Evolutionary conservation across 139 green algal species (phyloP), one percentile per base, ranked within the genome.

Genomic region (Chlamydomonas eustigma): DNA sequence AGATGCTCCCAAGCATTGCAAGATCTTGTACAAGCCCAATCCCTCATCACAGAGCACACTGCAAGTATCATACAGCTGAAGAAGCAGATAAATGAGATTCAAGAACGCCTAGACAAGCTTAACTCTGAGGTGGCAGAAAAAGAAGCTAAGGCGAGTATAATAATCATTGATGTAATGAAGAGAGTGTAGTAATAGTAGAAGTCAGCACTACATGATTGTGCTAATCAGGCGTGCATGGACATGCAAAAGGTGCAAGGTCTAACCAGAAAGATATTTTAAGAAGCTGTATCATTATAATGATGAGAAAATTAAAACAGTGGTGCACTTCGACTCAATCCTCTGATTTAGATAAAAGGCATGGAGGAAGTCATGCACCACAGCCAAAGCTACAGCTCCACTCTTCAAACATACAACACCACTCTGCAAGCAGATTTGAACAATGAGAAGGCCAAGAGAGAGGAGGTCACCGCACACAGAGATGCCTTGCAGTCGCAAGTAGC

Each of bases 401-500:
- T 91, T 58, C 87, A 91, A 72, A 78, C 4, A 31, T 90, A 90
- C 76, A 91, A 91, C 81, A 87, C 82, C 33, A 81, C 44, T 25
- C 82, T 86, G 30, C 77, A 84, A 64, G 73, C 50, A 18, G 76
- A 88, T 69, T 37, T 88, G 0, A 80, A 71, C 5, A 39, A 76
- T 3, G 82, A 87, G 65, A 86, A 87, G 76, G 8, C 22, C 2
- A 67, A 52, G 24, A 76, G 82, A 33, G 82, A 90, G n/a, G 82
- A 90, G 74, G 50, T 82, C 6, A 34, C 33, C 18, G 31, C 31
- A 4, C 18, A 22, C 6, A 8, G 80, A 36, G 82, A 87, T n/a
- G 64, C 70, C 76, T 80, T 88, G 69, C 76, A 83, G 73, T 74
- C 52, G 28, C 77, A 74, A 8, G 74, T 74, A 33, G 80, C 85